Conservation (phyloP, 2,329 filamentous ascomycete species). For the Diaporthe citrichinensis region DNA sequence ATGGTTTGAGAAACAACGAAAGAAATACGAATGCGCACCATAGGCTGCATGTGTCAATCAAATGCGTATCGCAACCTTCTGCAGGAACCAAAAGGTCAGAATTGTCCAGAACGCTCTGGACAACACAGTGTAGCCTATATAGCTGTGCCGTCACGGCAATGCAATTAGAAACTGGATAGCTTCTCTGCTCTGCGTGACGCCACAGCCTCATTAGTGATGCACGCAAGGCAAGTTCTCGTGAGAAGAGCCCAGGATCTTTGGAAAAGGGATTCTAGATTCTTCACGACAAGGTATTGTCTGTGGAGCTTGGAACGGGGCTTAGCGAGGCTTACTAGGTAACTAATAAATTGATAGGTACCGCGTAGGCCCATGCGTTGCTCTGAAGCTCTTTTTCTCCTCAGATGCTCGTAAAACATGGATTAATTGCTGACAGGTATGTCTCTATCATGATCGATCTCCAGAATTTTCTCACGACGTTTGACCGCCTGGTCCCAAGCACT, state of each 20-base stretch:
- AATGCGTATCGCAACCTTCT: too few relatives aligned
- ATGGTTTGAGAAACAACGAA: too few relatives aligned
- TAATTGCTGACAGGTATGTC: background rate
- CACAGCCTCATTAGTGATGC: background rate
- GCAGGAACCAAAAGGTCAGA: too few relatives aligned
- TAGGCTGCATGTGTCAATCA: too few relatives aligned
- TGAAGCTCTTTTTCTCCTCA: background rate
- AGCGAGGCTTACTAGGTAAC: background rate
- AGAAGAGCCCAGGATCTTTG: background rate
- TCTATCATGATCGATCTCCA: background rate
- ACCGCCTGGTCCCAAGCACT: background rate
- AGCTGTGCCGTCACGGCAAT: too few relatives aligned
- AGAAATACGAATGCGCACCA: too few relatives aligned
- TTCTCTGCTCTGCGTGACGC: background rate
- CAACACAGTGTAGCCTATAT: too few relatives aligned
- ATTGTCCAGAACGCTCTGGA: too few relatives aligned
- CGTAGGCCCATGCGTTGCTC: background rate
- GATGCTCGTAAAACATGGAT: background rate
- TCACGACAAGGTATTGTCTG: background rate
- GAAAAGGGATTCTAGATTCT: background rate
- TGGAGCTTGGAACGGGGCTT: background rate
- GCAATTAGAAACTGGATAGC: background rate
- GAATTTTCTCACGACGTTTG: background rate
- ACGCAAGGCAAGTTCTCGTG: background rate
- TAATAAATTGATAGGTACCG: background rate